phyloP scores from a whole-genome alignment of 305 asterid species.

The Nicotiana rustica region DNA sequence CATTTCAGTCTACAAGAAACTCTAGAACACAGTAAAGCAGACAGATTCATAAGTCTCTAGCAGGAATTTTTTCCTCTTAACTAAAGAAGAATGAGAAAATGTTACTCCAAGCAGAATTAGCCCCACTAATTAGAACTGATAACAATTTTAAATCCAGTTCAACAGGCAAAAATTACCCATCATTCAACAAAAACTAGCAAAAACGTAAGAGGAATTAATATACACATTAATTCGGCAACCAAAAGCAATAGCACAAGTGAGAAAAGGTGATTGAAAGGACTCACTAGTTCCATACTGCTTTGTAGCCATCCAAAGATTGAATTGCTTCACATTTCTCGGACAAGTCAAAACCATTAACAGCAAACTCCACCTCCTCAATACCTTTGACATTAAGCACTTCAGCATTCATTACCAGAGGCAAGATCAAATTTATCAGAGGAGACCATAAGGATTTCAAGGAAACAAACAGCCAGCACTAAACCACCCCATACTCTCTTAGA shows the following conservation, averaged over 20 bases:
- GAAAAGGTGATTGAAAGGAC: conserved; percentile 48
- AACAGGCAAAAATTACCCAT: neutral
- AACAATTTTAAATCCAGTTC: neutral
- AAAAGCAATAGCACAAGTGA: conserved; percentile 37
- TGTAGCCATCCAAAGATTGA: conserved; percentile 76
- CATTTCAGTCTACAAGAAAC: conserved; percentile 26
- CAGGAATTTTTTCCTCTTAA: conserved; percentile 1
- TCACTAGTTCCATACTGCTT: conserved; percentile 81
- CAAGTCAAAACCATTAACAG: conserved; percentile 68
- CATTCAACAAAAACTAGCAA: conserved; percentile 25
- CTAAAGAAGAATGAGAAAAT: conserved; percentile 27
- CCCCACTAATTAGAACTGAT: conserved; percentile 20
- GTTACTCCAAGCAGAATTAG: conserved; percentile 24
- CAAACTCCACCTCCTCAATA: conserved; percentile 64
- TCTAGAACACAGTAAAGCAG: conserved; percentile 16
- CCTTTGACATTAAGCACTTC: conserved; percentile 42
- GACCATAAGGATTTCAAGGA: conserved; percentile 13
- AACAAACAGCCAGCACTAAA: conserved; percentile 22
- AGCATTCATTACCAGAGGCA: neutral
- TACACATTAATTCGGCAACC: neutral
- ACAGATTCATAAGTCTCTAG: neutral
- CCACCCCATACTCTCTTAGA: neutral
- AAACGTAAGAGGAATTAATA: neutral
- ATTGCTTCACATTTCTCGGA: conserved; percentile 74
- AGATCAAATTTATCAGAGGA: neutral